Percentiles rank a stretch among this genome's conserved stretches.
Evolutionary conservation across 352 stramenopile genomes (phyloP).

Genomic region (Globisporangium uncinulatum): DNA sequence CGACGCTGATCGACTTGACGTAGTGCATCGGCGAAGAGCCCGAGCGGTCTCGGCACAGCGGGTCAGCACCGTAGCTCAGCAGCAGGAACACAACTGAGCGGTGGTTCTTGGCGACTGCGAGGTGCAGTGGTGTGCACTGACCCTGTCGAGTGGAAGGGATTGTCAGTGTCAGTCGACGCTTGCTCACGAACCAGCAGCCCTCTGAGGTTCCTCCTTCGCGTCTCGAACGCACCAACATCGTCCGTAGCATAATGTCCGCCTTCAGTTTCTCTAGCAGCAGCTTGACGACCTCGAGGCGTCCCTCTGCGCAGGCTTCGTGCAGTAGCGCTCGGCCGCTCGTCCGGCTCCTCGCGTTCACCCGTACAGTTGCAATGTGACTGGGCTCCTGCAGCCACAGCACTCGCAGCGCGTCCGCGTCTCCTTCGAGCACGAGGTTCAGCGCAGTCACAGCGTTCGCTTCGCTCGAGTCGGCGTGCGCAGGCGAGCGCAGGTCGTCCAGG

Average conservation of each 20-base stretch:
- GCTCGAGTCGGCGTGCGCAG: slow-evolving; percentile 3
- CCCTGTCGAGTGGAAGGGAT: slow-evolving; percentile 22
- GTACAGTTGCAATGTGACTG: neutral
- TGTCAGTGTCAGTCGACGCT: neutral
- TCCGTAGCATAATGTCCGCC: slow-evolving; percentile 47
- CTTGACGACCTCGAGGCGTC: slow-evolving; percentile 46
- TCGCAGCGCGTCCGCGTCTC: slow-evolving; percentile 21
- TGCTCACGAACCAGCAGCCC: neutral
- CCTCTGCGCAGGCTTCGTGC: slow-evolving; percentile 53
- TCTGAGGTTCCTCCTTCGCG: neutral
- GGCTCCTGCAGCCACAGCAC: slow-evolving; percentile 16
- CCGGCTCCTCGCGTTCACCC: slow-evolving; percentile 32
- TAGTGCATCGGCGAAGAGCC: slow-evolving; percentile 66
- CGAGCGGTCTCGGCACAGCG: slow-evolving; percentile 49
- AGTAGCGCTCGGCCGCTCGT: slow-evolving; percentile 43
- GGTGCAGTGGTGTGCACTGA: slow-evolving; percentile 47
- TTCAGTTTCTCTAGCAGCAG: slow-evolving; percentile 39
- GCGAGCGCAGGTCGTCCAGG: slow-evolving; percentile 39
- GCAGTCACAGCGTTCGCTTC: slow-evolving; percentile 6
- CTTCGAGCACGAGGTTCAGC: slow-evolving; percentile 26
- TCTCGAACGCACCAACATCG: slow-evolving; percentile 42
- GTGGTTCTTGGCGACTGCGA: slow-evolving; percentile 53
- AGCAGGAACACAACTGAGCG: slow-evolving; percentile 61
- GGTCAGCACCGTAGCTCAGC: slow-evolving; percentile 59
- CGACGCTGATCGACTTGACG: slow-evolving; percentile 52